Base-by-base conservation (phyloP, 768 basidiomycete genomes). In the Suillus clintonianus region DNA sequence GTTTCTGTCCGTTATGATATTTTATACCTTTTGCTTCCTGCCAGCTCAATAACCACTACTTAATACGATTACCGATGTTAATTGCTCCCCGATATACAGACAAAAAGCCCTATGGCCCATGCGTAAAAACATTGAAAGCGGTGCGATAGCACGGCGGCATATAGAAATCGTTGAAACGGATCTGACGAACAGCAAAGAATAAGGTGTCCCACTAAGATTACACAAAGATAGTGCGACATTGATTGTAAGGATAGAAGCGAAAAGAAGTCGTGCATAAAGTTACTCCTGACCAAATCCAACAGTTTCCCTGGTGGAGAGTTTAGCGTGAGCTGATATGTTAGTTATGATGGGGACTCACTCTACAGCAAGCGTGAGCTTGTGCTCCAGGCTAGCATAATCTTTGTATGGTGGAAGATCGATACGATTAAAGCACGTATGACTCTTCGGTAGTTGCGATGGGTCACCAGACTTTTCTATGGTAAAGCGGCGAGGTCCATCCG, bases 381-480 rank as follows among this genome's bases (percentile, higher is more conserved):
- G 91, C 76, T 99, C 97, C 69, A 99, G 76, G 68, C 89, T 94
- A 45, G 92, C 92, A 74, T 97, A 97, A 70, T 95, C 94, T 74
- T 94, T 96, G 77, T 99, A 99, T 14, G 95, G 94, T n/a, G 97
- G 97, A 61, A 99, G 78, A 79, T 99, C 97, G 69, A 97, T 95
- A 50, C 94, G 84, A 68, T 92, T 99, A 86, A 99, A 99, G 81
- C 97, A 99, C 1, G 91, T 92, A 72, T 93, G 91, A 76, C 91
- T 93, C 88, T 99, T 99, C 1, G 97, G 97, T 71, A 99, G 78
- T 75, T 97, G 95, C 27, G 91, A 92, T 24, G 95, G 93, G 72
- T 99, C 97, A 32, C 97, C 97, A 41, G 94, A 92, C 80, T 99
- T 99, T 78, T 99, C 97, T 72, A 99, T 98, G 9, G 97, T 99